These are phyloP conservation scores for Cornus florida DNA, from an alignment of 148 eudicot genomes.

Conservation along the genomic window DNA sequence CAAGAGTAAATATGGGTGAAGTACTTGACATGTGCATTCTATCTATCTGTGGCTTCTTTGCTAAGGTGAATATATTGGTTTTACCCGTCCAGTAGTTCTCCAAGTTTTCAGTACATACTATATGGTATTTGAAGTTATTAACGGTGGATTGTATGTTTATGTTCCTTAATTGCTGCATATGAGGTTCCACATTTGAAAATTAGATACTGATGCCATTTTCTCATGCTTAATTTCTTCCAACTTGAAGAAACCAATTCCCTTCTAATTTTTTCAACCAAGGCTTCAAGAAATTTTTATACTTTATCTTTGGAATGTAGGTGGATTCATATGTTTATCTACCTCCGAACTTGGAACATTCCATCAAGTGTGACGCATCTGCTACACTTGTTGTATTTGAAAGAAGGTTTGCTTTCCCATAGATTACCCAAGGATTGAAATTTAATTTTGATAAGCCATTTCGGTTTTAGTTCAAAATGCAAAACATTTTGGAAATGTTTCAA, in stretches of 20 bases:
- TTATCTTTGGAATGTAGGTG: conserved; percentile 55
- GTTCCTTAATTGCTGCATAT: neutral
- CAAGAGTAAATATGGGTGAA: too few relatives aligned
- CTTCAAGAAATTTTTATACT: conserved; percentile 11
- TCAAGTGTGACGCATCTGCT: conserved; percentile 53
- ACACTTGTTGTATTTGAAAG: conserved; percentile 85
- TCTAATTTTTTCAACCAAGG: neutral
- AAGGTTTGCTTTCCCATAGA: conserved; percentile 47
- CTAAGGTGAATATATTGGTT: neutral
- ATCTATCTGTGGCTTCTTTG: neutral
- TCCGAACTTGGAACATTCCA: conserved; percentile 59
- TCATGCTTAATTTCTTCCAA: neutral
- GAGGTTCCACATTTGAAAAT: neutral
- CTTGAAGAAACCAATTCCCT: neutral
- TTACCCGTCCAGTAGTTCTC: neutral
- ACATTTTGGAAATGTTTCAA: neutral
- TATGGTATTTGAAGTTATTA: neutral
- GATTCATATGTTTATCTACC: conserved; percentile 93
- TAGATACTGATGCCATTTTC: neutral
- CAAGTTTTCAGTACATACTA: neutral
- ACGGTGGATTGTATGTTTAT: neutral
- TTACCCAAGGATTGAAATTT: neutral
- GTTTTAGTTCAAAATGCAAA: too few relatives aligned
- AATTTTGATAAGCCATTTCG: neutral
- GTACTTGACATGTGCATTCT: too few relatives aligned